These are phyloP conservation scores for Neofusicoccum ribis DNA, from an alignment of 2,329 filamentous ascomycete genomes.

Conservation along the genomic window DNA sequence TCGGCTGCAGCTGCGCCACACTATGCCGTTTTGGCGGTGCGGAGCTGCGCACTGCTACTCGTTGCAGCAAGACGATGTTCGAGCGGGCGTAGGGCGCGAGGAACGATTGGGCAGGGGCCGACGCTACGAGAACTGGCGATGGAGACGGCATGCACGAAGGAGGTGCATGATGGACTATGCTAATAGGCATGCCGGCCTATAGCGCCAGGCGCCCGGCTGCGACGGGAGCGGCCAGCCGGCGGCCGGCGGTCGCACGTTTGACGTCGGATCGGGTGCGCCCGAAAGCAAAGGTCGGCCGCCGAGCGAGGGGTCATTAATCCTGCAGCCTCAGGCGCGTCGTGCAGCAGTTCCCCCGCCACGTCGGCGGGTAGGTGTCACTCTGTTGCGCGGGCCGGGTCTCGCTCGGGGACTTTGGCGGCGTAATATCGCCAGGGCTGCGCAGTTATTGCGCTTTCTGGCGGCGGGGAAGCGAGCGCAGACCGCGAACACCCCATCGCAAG, in stretches of 20 bases:
- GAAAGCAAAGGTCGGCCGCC: not conserved
- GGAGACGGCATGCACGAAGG: not conserved
- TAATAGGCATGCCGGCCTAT: constrained; percentile 5
- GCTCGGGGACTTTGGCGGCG: not conserved
- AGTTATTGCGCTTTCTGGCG: not conserved
- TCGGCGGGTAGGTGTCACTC: not conserved
- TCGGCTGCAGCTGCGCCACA: not conserved
- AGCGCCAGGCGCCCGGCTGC: not conserved
- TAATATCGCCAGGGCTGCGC: constrained; percentile 1
- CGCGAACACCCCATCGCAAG: not conserved
- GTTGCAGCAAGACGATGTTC: constrained; percentile 13
- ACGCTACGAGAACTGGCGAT: not conserved
- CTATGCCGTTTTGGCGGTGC: not conserved
- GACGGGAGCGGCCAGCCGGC: not conserved
- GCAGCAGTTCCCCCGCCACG: not conserved
- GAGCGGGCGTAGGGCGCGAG: not conserved
- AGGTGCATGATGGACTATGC: not conserved
- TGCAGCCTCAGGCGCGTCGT: not conserved
- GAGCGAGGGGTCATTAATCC: not conserved
- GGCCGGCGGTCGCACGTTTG: too few relatives aligned
- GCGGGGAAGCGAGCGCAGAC: not conserved
- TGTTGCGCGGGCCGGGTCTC: not conserved
- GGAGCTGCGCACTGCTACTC: constrained; percentile 1
- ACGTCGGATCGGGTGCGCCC: not conserved
- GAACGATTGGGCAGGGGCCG: not conserved